A percentile compares a stretch with the other conserved stretches of the same genome.
These are phyloP conservation scores for Trichocladium uniseriatum DNA, from an alignment of 495 filamentous ascomycete species.

Conservation along the genomic window DNA sequence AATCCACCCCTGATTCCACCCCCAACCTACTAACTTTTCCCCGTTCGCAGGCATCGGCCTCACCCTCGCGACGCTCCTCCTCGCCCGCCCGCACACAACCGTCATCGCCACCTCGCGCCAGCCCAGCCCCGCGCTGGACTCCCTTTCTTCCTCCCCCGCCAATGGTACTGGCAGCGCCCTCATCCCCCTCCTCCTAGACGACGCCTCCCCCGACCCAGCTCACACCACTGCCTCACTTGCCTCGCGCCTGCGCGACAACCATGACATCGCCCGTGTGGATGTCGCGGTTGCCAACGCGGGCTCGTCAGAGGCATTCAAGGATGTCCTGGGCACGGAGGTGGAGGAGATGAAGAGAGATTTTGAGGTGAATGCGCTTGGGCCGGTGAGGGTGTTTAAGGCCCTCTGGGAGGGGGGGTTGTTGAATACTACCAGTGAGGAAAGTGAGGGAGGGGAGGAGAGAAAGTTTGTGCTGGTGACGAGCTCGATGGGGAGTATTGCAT, in stretches of 20 bases:
- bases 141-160: slow-evolving; percentile 23
- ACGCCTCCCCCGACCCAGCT: slow-evolving; percentile 14
- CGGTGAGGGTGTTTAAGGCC: slow-evolving; percentile 23
- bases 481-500: slow-evolving; percentile 26
- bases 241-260: slow-evolving; percentile 9
- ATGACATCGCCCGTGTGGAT: slow-evolving; percentile 34
- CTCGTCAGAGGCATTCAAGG: slow-evolving; percentile 17
- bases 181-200: slow-evolving; percentile 26
- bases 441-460: not conserved
- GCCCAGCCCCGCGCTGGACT: slow-evolving; percentile 13
- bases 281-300: slow-evolving; percentile 47
- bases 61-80: slow-evolving; percentile 30
- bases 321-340: slow-evolving; percentile 3
- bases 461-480: slow-evolving; percentile 30
- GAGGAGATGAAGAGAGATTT: slow-evolving; percentile 17
- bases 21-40: not conserved
- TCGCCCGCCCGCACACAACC: slow-evolving; percentile 35
- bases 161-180: slow-evolving; percentile 24
- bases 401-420: slow-evolving; percentile 7
- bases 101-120: slow-evolving; percentile 42
- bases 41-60: slow-evolving; percentile 39
- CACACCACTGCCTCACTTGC: slow-evolving; percentile 23
- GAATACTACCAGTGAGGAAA: too few species aligned
- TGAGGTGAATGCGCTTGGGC: slow-evolving; percentile 25
- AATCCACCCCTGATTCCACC: not conserved